Conservation (phyloP, 768 basidiomycete genomes). For the Tricholoma matsutake region DNA sequence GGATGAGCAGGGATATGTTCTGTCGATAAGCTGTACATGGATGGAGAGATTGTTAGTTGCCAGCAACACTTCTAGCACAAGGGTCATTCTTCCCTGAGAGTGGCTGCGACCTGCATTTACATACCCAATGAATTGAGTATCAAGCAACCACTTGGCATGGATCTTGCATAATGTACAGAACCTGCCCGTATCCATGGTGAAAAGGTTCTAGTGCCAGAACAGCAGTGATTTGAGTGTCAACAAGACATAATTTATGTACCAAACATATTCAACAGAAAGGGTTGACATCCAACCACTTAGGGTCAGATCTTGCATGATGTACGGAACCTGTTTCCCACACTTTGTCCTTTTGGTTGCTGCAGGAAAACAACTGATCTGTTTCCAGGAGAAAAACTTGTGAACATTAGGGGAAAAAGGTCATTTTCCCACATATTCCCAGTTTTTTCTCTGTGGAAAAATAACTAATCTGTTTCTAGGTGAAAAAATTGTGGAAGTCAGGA, state of each 20-base stretch:
- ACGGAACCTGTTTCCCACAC: too few species aligned
- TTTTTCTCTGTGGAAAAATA: too few species aligned
- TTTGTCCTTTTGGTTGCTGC: too few species aligned
- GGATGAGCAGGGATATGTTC: not conserved
- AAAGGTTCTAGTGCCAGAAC: not conserved
- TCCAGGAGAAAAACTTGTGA: too few species aligned
- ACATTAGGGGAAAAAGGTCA: too few species aligned
- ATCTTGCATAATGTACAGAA: not conserved
- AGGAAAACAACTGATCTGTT: too few species aligned
- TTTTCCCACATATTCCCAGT: too few species aligned
- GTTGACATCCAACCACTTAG: constrained; percentile 1
- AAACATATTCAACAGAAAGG: not conserved
- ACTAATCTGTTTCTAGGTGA: too few species aligned
- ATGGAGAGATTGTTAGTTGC: not conserved
- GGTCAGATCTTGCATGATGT: not conserved
- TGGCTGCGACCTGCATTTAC: too few species aligned
- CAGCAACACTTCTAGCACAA: too few species aligned
- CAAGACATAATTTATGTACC: not conserved
- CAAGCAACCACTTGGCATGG: not conserved
- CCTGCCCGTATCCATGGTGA: not conserved
- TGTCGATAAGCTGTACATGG: not conserved
- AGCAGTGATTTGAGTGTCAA: not conserved
- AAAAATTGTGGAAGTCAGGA: too few species aligned
- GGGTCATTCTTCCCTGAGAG: not conserved
- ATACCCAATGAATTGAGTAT: too few species aligned